Conservation (phyloP, 345 rosid genomes). For the Pugionium dolabratum region DNA sequence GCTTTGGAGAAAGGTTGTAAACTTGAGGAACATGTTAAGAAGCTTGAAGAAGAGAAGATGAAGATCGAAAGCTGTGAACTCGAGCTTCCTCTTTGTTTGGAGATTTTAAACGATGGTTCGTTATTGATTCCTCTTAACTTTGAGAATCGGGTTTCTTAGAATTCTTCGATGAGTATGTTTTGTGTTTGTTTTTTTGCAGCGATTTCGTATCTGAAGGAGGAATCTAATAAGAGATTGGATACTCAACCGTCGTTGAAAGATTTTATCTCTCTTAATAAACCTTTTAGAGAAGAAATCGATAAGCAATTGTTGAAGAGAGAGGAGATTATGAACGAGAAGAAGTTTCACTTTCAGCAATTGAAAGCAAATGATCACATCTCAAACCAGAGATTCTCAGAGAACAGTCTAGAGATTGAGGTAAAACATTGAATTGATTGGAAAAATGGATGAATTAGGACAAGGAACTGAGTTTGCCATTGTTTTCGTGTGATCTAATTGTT, state of each 20-base stretch:
- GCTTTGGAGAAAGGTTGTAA: slow-evolving; percentile 43
- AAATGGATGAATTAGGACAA: background rate
- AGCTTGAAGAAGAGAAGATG: slow-evolving; percentile 70
- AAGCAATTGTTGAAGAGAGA: background rate
- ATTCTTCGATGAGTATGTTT: background rate
- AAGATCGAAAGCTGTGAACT: slow-evolving; percentile 81
- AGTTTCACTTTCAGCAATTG: slow-evolving; percentile 54
- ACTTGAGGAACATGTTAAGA: slow-evolving; percentile 53
- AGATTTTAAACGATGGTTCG: slow-evolving; percentile 79
- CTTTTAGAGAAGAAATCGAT: slow-evolving; percentile 25
- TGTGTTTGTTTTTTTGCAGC: slow-evolving; percentile 50
- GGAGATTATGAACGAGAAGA: slow-evolving; percentile 48
- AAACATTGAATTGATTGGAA: background rate
- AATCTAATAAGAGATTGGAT: slow-evolving; percentile 41
- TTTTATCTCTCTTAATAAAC: slow-evolving; percentile 64
- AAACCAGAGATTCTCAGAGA: slow-evolving; percentile 28
- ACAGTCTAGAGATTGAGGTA: slow-evolving; percentile 51
- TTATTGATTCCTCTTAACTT: slow-evolving; percentile 9
- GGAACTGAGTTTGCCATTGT: slow-evolving; percentile 7
- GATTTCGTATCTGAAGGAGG: slow-evolving; percentile 58
- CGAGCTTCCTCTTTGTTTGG: slow-evolving; percentile 84
- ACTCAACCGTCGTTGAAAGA: slow-evolving; percentile 67
- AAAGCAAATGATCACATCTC: slow-evolving; percentile 43
- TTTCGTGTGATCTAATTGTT: slow-evolving; percentile 11
- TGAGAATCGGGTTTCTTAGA: background rate